Conservation (phyloP, 805 yeast species). For the Myxozyma neotropica region DNA sequence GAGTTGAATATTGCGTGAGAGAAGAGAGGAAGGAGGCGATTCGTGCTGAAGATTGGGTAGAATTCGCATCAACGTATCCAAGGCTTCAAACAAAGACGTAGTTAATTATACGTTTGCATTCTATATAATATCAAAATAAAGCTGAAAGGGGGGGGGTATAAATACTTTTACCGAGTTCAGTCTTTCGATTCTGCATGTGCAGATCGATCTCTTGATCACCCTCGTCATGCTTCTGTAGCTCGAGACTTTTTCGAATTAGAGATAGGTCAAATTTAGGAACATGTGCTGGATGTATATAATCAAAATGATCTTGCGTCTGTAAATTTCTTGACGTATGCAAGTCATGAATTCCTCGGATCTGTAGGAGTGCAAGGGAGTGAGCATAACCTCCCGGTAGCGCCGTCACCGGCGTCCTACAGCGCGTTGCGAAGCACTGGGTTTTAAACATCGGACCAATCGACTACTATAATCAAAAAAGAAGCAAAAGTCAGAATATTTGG, state of each 20-base stretch:
- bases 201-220: not conserved
- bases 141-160: not conserved
- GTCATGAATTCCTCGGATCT: too few species aligned
- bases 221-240: not conserved
- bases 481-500: too few species aligned
- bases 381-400: too few species aligned
- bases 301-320: too few species aligned
- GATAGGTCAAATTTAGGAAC: not conserved
- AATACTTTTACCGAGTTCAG: conserved; percentile 22
- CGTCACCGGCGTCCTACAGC: too few species aligned
- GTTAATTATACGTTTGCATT: too few species aligned
- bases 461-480: too few species aligned
- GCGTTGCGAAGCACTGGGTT: too few species aligned
- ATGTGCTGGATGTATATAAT: not conserved
- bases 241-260: not conserved
- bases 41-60: conserved; percentile 30
- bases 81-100: conserved; percentile 5
- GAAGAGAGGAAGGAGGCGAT: conserved; percentile 20
- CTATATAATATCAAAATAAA: too few species aligned
- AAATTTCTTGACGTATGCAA: too few species aligned
- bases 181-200: conserved; percentile 10
- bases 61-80: conserved; percentile 19
- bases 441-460: too few species aligned
- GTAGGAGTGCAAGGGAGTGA: too few species aligned
- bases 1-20: conserved; percentile 31